Percentiles rank a stretch among this genome's conserved stretches.
Conservation (phyloP, 345 rosid genomes). For the Cardiospermum halicacabum region DNA sequence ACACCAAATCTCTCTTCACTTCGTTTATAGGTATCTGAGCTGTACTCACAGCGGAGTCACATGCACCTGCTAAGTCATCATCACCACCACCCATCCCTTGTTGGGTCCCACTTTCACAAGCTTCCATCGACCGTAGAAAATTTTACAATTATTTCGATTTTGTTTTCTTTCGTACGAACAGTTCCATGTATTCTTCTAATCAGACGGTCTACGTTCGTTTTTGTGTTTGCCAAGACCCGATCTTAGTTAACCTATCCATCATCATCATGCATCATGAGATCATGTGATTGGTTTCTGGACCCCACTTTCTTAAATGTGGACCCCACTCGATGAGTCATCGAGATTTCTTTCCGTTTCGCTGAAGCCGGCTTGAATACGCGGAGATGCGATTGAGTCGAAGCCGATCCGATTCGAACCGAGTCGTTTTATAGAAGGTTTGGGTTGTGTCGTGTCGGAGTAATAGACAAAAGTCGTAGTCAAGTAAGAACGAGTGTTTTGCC, state of each 20-base stretch:
- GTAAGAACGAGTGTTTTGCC: too few species aligned
- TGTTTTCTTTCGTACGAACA: neutral
- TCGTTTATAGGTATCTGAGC: constrained; percentile 12
- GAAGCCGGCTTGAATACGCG: too few species aligned
- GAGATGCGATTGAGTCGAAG: too few species aligned
- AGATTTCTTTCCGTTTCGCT: too few species aligned
- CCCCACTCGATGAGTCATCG: neutral
- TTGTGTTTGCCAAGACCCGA: constrained; percentile 8
- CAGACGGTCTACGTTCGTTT: constrained; percentile 13
- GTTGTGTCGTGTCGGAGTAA: neutral
- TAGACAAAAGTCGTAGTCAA: neutral
- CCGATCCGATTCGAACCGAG: too few species aligned
- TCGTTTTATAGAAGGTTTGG: too few species aligned
- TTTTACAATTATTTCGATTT: neutral
- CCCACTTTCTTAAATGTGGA: too few species aligned
- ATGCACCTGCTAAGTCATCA: constrained; percentile 17
- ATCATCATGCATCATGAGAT: constrained; percentile 17
- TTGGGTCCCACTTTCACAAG: neutral
- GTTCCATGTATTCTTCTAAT: neutral
- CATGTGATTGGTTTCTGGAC: constrained; percentile 26
- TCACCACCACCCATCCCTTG: neutral
- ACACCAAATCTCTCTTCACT: constrained; percentile 10
- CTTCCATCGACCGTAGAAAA: constrained; percentile 19
- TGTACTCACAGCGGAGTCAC: constrained; percentile 29
- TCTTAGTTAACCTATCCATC: constrained; percentile 14